Base-by-base conservation (phyloP, 306 rosid species). In the Purshia tridentata region DNA sequence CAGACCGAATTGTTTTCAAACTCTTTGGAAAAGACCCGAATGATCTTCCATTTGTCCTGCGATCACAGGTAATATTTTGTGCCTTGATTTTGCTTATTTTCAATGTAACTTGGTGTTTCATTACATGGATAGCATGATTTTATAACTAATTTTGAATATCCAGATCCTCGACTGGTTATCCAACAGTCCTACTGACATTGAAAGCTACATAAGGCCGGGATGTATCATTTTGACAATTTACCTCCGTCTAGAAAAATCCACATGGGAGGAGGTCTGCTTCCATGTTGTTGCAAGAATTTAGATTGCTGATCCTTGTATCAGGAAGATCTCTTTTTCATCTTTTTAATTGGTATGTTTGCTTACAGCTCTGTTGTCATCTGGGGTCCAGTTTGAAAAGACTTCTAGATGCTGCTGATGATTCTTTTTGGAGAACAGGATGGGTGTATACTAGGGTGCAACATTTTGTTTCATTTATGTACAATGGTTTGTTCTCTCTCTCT, bases 341-440 rank as follows among this genome's bases (percentile, higher is more conserved):
- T 22, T 16, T 45, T 56, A 23, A 23, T 56, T 72, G 42, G 9
- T 44, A 42, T 56, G 22, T 71, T 60, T 72, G 56, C 40, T 6
- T 42, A 37, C 90, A 93, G 98, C 87, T 93, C 69, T 84, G 85
- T 81, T 72, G 72, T 80, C 87, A 87, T 70, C 86, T 93, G 13
- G 83, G 97, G 23, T 79, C 90, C 77, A 79, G 76, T 77, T 85
- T 93, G 85, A 80, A 80, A 73, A 89, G 77, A 78, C 97, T 93
- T 77, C 78, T 91, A 59, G 90, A 84, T 55, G 82, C 77, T 11
- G 77, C 87, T 41, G 73, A 77, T 59, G 93, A 88, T 73, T 73
- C 93, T 75, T 86, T 93, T 65, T 93, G 98, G 98, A 87, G 81
- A 73, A 84, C 90, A 20, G 98, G 98, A 79, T 93, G 97, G 98